Percentiles rank a stretch among this genome's conserved stretches.
These are phyloP conservation scores for Albophoma yamanashiensis DNA, from an alignment of 2,329 filamentous ascomycete genomes.

Conservation along the genomic window DNA sequence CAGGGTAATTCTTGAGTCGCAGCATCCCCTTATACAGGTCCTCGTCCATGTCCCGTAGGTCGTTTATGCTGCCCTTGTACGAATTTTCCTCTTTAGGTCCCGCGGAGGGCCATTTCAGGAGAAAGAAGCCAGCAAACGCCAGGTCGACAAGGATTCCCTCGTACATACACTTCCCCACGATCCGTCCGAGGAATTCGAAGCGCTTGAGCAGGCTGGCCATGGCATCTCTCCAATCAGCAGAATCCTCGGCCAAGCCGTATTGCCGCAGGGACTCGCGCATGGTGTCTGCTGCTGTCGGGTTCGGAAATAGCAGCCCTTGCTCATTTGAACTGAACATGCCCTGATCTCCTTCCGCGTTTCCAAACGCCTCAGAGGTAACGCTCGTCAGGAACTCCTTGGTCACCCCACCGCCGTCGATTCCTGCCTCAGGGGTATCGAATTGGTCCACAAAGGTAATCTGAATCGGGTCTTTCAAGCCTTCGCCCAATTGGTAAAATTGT, in stretches of 20 bases:
- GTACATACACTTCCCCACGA: constrained; percentile 94
- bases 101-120: constrained; percentile 85
- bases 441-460: constrained; percentile 94
- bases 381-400: constrained; percentile 95
- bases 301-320: constrained; percentile 80
- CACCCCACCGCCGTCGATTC: constrained; percentile 93
- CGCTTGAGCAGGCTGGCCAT: constrained; percentile 55
- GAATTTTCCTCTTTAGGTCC: constrained; percentile 52
- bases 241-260: constrained; percentile 39
- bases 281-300: constrained; percentile 67
- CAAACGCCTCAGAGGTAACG: constrained; percentile 77
- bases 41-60: constrained; percentile 84
- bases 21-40: constrained; percentile 79
- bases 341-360: constrained; percentile 28
- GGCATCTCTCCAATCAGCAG: constrained; percentile 43
- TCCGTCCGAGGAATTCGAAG: constrained; percentile 85
- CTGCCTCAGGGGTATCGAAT: constrained; percentile 77
- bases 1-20: constrained; percentile 73
- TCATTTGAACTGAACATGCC: constrained; percentile 75
- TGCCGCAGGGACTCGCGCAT: constrained; percentile 46
- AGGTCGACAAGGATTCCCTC: constrained; percentile 93
- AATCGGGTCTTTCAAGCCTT: constrained; percentile 85
- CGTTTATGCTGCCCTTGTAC: constrained; percentile 90
- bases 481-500: constrained; percentile 71
- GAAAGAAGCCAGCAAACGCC: constrained; percentile 87